Evolutionary conservation across 1,284 basidiomycete species (phyloP), one percentile per base, ranked within the genome.

Genomic region (Ustilago trichophora): DNA sequence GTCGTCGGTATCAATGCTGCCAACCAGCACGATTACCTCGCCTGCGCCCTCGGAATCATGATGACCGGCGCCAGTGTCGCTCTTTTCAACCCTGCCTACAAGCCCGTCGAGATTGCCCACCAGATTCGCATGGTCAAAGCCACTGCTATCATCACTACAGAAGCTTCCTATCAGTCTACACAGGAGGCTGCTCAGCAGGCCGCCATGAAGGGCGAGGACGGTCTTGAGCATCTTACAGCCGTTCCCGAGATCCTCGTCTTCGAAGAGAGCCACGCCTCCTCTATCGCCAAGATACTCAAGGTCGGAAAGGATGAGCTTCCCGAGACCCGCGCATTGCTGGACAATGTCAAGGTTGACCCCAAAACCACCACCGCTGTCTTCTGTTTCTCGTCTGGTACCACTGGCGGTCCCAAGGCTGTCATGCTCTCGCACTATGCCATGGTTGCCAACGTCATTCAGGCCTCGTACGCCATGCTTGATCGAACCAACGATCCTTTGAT

Each of bases 21-120:
- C 33, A 78, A 76, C 51, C 75, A 78, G 51, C 76, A 80, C 50
- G 78, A 80, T 43, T 80, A 79, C 38, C 46, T 73, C 5, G 49
- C 71, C 9, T 68, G 54, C 13, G 73, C 69, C 4, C 62, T 80
- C 10, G 78, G 73, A 35, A 51, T 72, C 34, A 75, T 78, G 62
- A 62, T 79, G 31, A 72, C 71, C 15, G 77, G 77, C 21, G 75
- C 68, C 22, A 62, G 73, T 21, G 65, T 72, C 3, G 77, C 75
- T 21, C 67, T 80, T 12, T 68, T 73, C 60, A 80, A 80, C 47
- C 78, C 78, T 1, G 67, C 73, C n/a, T 80, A 78, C 72, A 80
- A 73, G 32, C 50, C 76, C 6, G 32, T 22, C 11, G 78, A 80
- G 43, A 57, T 80, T 19, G 56, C 69, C 1, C 70, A 73, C 43